A percentile compares a stretch with the other conserved stretches of the same genome.
phyloP scores from a whole-genome alignment of 192 early-diverging fungal species.

The Phycomyces blakesleeanus region DNA sequence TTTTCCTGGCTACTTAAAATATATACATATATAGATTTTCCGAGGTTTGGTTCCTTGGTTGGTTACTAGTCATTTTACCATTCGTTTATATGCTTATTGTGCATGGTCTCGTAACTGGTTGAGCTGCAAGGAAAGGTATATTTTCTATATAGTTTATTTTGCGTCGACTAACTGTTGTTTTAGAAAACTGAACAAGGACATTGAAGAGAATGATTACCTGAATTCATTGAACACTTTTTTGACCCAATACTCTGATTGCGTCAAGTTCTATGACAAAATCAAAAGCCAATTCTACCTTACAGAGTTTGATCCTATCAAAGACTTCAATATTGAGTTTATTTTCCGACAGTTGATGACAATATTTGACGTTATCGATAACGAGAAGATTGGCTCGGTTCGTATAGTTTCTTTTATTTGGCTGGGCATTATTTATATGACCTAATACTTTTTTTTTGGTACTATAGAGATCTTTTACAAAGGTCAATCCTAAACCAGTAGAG shows the following conservation, averaged over 20 bases:
- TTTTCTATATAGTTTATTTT: not conserved
- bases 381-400: conserved; percentile 47
- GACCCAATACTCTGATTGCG: conserved; percentile 37
- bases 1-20: too few relatives aligned
- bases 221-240: conserved; percentile 31
- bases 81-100: conserved; percentile 24
- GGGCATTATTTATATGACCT: not conserved
- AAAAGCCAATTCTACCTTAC: conserved; percentile 41
- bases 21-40: conserved; percentile 9
- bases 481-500: conserved; percentile 11
- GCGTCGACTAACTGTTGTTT: not conserved
- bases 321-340: conserved; percentile 54
- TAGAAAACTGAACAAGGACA: conserved; percentile 1
- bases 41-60: conserved; percentile 26
- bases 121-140: conserved; percentile 21
- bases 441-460: not conserved
- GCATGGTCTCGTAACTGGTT: conserved; percentile 26
- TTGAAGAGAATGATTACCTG: conserved; percentile 19
- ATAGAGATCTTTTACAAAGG: conserved; percentile 25
- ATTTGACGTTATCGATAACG: conserved; percentile 42
- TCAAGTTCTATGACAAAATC: conserved; percentile 40
- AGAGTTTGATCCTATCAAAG: conserved; percentile 44
- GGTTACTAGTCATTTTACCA: conserved; percentile 31
- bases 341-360: conserved; percentile 39
- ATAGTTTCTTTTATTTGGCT: not conserved